Conservation (phyloP, 2,329 filamentous ascomycete genomes). For the Nothopassalora personata region DNA sequence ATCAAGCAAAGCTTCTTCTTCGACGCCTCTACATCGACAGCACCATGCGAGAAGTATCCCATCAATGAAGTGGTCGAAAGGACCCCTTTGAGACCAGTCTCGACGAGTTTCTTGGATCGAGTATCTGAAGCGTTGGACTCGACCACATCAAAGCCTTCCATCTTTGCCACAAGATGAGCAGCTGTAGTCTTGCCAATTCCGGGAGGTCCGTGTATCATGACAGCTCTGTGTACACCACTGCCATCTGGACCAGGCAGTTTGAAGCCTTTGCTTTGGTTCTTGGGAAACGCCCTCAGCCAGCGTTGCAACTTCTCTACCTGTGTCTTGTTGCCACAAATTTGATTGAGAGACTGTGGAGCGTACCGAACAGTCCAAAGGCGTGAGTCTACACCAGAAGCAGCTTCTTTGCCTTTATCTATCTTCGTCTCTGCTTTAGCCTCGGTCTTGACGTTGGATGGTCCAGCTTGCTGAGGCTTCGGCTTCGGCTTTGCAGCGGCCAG, state of each 20-base stretch:
- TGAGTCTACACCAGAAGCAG: constrained; percentile 46
- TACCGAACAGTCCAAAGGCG: constrained; percentile 94
- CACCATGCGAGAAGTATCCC: constrained; percentile 80
- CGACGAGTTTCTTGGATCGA: constrained; percentile 91
- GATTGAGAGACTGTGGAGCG: constrained; percentile 73
- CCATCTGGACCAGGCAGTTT: constrained; percentile 79
- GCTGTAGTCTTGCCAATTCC: constrained; percentile 98
- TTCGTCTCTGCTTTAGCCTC: constrained; percentile 38
- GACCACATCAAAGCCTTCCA: constrained; percentile 88
- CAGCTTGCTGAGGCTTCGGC: constrained; percentile 19
- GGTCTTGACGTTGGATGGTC: constrained; percentile 35
- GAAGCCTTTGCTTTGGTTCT: constrained; percentile 73
- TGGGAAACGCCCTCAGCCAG: constrained; percentile 81
- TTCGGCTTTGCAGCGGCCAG: constrained; percentile 41
- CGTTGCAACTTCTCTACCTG: constrained; percentile 82
- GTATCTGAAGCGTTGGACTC: constrained; percentile 96
- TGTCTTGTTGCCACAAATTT: constrained; percentile 92
- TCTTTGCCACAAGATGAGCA: constrained; percentile 84
- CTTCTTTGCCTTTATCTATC: constrained; percentile 28
- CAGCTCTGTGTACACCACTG: constrained; percentile 74
- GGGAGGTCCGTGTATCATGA: constrained; percentile 91
- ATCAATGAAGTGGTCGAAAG: constrained; percentile 89
- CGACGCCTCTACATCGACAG: constrained; percentile 67
- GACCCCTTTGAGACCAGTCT: constrained; percentile 79
- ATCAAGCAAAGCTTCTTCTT: constrained; percentile 95